Percentiles rank a stretch among this genome's conserved stretches.
Evolutionary conservation across 345 rosid genomes (phyloP).

Genomic region (Lenwebbia sp.): DNA sequence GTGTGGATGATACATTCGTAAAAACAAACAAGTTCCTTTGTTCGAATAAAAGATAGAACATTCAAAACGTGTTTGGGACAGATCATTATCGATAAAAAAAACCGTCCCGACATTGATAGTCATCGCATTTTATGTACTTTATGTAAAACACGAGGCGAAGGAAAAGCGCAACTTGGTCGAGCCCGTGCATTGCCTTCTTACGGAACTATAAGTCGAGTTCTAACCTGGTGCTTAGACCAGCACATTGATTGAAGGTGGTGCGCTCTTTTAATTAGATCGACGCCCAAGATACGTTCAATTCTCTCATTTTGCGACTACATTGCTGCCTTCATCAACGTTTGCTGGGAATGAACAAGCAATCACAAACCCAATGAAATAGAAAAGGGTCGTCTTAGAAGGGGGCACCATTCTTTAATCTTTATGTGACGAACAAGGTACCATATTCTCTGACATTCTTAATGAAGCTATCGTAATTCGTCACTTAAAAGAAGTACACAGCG

Average conservation of each 20-base stretch:
- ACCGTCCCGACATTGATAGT: not conserved
- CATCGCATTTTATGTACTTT: not conserved
- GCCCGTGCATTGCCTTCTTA: not conserved
- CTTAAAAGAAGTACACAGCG: slow-evolving; percentile 1
- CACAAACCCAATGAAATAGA: not conserved
- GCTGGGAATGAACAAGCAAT: not conserved
- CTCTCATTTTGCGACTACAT: not conserved
- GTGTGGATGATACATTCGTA: too few relatives aligned
- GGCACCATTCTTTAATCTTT: not conserved
- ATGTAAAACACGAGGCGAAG: not conserved
- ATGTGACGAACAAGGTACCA: not conserved
- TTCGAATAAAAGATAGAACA: not conserved
- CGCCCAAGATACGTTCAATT: not conserved
- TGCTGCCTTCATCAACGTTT: not conserved
- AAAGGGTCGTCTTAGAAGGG: not conserved
- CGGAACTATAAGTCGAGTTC: not conserved
- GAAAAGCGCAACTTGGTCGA: not conserved
- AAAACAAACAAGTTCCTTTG: not conserved
- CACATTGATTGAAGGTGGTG: not conserved
- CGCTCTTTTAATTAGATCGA: not conserved
- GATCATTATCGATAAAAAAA: not conserved
- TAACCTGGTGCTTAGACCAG: too few relatives aligned
- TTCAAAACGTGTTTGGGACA: not conserved
- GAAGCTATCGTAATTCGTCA: not conserved
- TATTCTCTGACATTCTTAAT: not conserved